Evolutionary conservation across 495 filamentous ascomycete genomes (phyloP), one percentile per base, ranked within the genome.

Genomic region (Lasiosphaeriaceae sp.): DNA sequence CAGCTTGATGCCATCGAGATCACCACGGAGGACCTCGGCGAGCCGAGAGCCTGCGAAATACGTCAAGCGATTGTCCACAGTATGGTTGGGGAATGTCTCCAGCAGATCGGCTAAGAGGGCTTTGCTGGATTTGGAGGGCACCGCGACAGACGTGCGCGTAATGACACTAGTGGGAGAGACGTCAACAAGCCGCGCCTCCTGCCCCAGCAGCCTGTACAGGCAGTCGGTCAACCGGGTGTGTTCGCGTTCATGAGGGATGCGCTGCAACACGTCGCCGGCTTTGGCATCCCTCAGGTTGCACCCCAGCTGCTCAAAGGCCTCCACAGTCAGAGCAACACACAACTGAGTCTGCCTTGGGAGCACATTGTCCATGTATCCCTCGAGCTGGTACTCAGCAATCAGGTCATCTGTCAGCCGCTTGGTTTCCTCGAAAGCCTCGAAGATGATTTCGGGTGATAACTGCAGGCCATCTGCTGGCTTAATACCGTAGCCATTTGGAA

Each of bases 261-360:
- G 20, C 20, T 14, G 45, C 20, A 47, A 8, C 45, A 2, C 12
- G 11, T 47, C 45, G 45, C 45, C 45, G 12, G 45, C n/a, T 17
- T 19, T 12, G 12, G 22, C 22, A 0, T 14, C 19, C 5, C 11
- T 6, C 12, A 77, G 23, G 5, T 64, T 35, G 34, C 66, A 67
- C 1, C 73, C 72, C 3, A 77, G 61, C 11, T 52, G 43, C 11
- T 57, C 63, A 47, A 78, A 75, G n/a, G 72, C 71, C 54, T 76
- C 73, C 1, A 74, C 60, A 7, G 70, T 57, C 52, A 78, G 77
- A 1, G 67, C 65, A 2, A 71, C 43, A 1, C 77, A 72, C 6
- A 79, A 67, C 21, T 52, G 23, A n/a, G 67, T 51, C 43, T 79
- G 74, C 0, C 37, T 8, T 0, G 68, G 75, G 35, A 70, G 74